Percentiles rank a stretch among this genome's conserved stretches.
Conservation (phyloP, 2,329 filamentous ascomycete species). For the Penicillium sp. region DNA sequence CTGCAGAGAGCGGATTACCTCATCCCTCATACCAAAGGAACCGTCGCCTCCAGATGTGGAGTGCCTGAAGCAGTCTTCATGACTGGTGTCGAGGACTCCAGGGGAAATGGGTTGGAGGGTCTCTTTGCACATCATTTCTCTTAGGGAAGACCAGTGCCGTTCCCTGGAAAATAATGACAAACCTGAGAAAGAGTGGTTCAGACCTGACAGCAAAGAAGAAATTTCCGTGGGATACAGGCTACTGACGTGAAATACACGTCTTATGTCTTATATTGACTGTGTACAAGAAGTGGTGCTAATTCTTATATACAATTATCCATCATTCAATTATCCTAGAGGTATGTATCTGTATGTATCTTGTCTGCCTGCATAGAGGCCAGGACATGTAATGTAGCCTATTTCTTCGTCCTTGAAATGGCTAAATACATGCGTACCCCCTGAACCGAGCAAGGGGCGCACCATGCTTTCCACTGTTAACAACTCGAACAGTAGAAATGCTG, state of each 20-base stretch:
- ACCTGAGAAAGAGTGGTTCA: no score
- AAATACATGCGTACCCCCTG: constrained; percentile 1
- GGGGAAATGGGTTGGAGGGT: neutral
- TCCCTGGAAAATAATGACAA: neutral
- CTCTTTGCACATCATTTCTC: constrained; percentile 8
- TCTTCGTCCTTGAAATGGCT: no score
- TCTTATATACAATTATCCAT: neutral
- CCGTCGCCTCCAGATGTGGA: constrained; percentile 20
- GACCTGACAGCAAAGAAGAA: no score
- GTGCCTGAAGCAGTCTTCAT: constrained; percentile 1
- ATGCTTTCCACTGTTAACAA: neutral
- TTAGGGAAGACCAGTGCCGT: neutral
- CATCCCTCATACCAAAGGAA: constrained; percentile 15
- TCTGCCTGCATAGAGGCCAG: constrained; percentile 3
- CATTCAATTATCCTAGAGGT: no score
- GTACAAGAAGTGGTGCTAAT: neutral
- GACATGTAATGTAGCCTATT: neutral
- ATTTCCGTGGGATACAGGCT: no score
- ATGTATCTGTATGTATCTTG: neutral
- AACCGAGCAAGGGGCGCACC: constrained; percentile 3
- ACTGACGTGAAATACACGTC: no score
- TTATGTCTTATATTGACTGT: neutral
- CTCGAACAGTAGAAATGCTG: no score
- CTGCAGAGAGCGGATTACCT: constrained; percentile 11
- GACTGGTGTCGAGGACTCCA: neutral